These are phyloP conservation scores for Rhynchospora breviuscula DNA, from an alignment of 176 grass and related monocot genomes.

Conservation along the genomic window DNA sequence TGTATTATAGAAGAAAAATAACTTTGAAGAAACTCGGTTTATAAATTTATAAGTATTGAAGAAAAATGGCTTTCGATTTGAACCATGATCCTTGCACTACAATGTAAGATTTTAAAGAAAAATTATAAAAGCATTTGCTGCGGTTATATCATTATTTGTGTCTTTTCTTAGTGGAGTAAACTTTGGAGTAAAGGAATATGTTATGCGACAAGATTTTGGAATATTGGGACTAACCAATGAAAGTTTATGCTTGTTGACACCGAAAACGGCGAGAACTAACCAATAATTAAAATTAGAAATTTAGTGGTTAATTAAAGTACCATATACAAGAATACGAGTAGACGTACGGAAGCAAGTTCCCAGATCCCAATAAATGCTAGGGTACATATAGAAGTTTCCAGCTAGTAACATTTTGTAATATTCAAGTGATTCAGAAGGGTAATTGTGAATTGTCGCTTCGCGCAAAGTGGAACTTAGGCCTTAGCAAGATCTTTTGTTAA, in stretches of 20 bases:
- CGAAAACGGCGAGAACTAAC: not conserved
- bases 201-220: not conserved
- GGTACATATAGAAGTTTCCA: not conserved
- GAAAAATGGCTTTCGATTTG: not conserved
- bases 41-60: not conserved
- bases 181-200: slow-evolving; percentile 10
- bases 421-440: not conserved
- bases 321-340: not conserved
- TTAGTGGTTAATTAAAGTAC: not conserved
- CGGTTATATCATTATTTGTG: not conserved
- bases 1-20: not conserved
- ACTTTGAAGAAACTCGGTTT: not conserved
- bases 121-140: not conserved
- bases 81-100: slow-evolving; percentile 6
- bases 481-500: not conserved
- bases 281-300: not conserved
- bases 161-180: slow-evolving; percentile 4
- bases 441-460: not conserved
- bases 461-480: not conserved
- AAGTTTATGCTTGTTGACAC: not conserved
- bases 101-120: slow-evolving; percentile 9
- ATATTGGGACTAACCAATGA: not conserved
- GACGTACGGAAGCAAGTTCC: too few relatives aligned
- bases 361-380: not conserved
- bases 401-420: not conserved